Conservation (phyloP, 2,329 filamentous ascomycete genomes). For the Lachnum nothofagi region DNA sequence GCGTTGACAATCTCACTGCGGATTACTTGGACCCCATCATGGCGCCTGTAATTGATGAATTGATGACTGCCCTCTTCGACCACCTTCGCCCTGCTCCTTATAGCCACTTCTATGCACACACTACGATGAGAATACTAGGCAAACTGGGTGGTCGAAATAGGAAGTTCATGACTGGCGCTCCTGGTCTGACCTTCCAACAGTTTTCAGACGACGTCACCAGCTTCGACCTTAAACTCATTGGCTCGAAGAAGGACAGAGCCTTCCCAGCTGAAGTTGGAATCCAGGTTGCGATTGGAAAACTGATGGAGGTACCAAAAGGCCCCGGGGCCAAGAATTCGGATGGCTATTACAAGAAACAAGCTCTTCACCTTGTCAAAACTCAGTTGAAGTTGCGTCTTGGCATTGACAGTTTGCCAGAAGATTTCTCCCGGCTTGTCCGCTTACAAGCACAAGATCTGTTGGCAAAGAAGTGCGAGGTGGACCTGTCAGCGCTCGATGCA, state of each 20-base stretch:
- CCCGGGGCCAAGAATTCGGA: conserved; percentile 54
- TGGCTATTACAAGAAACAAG: conserved; percentile 86
- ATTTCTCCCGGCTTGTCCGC: conserved; percentile 76
- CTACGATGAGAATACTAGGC: conserved; percentile 92
- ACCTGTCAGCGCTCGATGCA: conserved; percentile 64
- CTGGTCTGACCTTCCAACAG: conserved; percentile 74
- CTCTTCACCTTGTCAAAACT: conserved; percentile 78
- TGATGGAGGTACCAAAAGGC: conserved; percentile 72
- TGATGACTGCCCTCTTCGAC: conserved; percentile 97
- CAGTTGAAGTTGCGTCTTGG: conserved; percentile 90
- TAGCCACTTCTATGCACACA: conserved; percentile 95
- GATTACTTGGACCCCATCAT: conserved; percentile 98
- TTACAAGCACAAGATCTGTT: conserved; percentile 84
- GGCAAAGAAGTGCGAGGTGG: conserved; percentile 64
- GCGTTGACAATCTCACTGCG: conserved; percentile 94
- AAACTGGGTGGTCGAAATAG: conserved; percentile 93
- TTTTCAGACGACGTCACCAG: conserved; percentile 85
- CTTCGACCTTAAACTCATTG: conserved; percentile 83
- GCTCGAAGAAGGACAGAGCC: conserved; percentile 80
- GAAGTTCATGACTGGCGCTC: conserved; percentile 88
- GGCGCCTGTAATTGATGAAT: conserved; percentile 95
- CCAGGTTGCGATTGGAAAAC: conserved; percentile 80
- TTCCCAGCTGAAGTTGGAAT: conserved; percentile 84
- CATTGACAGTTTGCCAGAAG: conserved; percentile 80
- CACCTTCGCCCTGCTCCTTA: conserved; percentile 91